Evolutionary conservation across 2,329 filamentous ascomycete genomes (phyloP), one percentile per base, ranked within the genome.

Genomic region (Boeremia exigua): DNA sequence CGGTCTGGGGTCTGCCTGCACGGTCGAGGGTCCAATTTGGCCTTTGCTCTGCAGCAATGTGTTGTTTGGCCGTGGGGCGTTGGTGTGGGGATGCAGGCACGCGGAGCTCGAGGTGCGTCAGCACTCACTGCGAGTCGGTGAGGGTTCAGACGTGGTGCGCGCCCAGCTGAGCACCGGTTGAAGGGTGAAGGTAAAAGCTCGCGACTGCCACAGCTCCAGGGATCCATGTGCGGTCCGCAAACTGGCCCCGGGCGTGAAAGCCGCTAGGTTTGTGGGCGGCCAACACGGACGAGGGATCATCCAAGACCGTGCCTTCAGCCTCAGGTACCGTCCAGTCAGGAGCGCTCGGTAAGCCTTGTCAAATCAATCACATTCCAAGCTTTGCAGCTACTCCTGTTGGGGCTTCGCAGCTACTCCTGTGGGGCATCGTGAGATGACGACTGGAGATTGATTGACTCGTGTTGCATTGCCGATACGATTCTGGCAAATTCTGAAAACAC

Each of bases 21-120:
- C 8, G 25, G 17, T 32, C 40, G 19, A 23, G 19, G 27, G 46
- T 9, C 23, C 37, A 39, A 27, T 25, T 29, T 30, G 40, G 28
- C n/a, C 15, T 33, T 19, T 42, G 34, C 30, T 23, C n/a, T n/a
- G 29, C 25, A 6, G 36, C 40, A 28, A 40, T 19, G 27, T 23
- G 39, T n/a, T 25, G 40, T 32, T 50, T 30, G 36, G 36, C 27
- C 23, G 52, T 29, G 25, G 43, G 45, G 58, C 40, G 62, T 63
- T 63, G 62, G 54, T 55, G 60, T 56, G 59, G 64, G 54, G 59
- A 61, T 54, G 38, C 27, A 55, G 62, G 56, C 47, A 61, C 54
- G 62, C 58, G 30, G 9, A 36, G 39, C 52, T 49, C 33, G 12
- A 34, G 1, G 40, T 50, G 46, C 52, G 39, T 49, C 39, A 50